Evolutionary conservation across 2,329 filamentous ascomycete genomes (phyloP), one percentile per base, ranked within the genome.

Genomic region (Penicillium sp.): DNA sequence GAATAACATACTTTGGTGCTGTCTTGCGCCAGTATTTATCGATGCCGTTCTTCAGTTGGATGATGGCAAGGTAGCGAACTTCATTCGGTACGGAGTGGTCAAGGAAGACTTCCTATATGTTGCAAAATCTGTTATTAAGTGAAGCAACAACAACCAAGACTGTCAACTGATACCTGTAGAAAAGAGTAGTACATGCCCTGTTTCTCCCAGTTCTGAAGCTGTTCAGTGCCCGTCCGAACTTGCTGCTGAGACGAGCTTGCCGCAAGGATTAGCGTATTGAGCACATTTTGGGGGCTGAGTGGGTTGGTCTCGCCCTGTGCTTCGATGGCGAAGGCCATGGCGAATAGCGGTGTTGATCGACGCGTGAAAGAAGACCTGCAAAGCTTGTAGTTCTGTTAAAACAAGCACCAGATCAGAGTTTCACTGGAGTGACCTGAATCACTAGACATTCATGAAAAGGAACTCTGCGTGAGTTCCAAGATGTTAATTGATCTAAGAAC

Each of bases 21-120:
- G 89, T 90, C 71, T 82, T 91, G 70, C 94, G 85, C 94, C 94
- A 99, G 75, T 92, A 91, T 72, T 89, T 92, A 73, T 97, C 93
- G 75, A 97, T 93, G 55, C 93, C 94, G 74, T 97, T 97, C 74
- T 97, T 97, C 53, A 99, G 82, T 72, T 96, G 90, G 65, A 97
- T 96, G 57, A 97, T 86, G 54, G 93, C 90, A 12, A 97, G 86
- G 69, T 96, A 92, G 60, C 94, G 89, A 53, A 93, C 84, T 68
- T 96, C 88, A 57, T 85, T 77, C 1, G 91, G 89, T 1, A 96
- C 79, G 2, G 86, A 86, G 60, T 86, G 86, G 77, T 96, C 90
- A 62, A 96, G 83, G 72, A 93, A 97, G 36, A 91, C 84, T 66
- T 88, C 83, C 88, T 96, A 69, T 13, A 59, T 38, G 10, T 36